A percentile compares a stretch with the other conserved stretches of the same genome.
These are phyloP conservation scores for Cadophora gregata DNA, from an alignment of 2,329 filamentous ascomycete species.

Conservation along the genomic window DNA sequence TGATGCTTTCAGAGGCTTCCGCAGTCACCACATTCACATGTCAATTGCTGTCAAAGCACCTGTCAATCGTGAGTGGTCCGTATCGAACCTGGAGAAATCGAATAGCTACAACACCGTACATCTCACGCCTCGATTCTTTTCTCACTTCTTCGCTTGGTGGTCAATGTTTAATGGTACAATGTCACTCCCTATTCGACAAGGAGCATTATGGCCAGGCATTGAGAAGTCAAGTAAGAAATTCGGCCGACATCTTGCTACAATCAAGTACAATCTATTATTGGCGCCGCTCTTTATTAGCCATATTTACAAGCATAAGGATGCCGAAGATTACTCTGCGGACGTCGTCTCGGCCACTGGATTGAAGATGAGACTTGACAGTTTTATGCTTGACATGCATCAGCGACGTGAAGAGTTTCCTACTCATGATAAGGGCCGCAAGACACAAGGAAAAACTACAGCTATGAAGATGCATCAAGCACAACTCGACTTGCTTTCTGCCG, in stretches of 20 bases:
- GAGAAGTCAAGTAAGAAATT: slow-evolving; percentile 99
- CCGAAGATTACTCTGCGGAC: slow-evolving; percentile 79
- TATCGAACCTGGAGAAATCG: slow-evolving; percentile 75
- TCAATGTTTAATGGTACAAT: slow-evolving; percentile 93
- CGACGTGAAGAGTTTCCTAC: slow-evolving; percentile 90
- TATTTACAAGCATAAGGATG: slow-evolving; percentile 98
- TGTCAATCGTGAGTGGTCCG: slow-evolving; percentile 83
- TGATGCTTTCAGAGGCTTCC: slow-evolving; percentile 95
- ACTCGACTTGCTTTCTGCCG: slow-evolving; percentile 87
- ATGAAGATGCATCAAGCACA: slow-evolving; percentile 97
- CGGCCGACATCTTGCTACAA: slow-evolving; percentile 92
- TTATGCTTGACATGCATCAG: slow-evolving; percentile 96
- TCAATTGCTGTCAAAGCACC: slow-evolving; percentile 92
- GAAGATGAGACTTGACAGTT: slow-evolving; percentile 94
- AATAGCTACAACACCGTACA: slow-evolving; percentile 97
- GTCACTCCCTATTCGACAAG: slow-evolving; percentile 93
- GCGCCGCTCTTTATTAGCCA: slow-evolving; percentile 95
- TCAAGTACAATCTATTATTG: slow-evolving; percentile 94
- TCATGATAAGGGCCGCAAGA: slow-evolving; percentile 75
- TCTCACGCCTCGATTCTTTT: slow-evolving; percentile 93
- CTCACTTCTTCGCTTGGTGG: slow-evolving; percentile 98
- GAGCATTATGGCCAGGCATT: slow-evolving; percentile 85
- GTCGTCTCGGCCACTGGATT: slow-evolving; percentile 92
- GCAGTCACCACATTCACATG: slow-evolving; percentile 95
- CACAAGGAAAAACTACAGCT: slow-evolving; percentile 81